phyloP scores from a whole-genome alignment of 225 moss, liverwort and hornwort genomes.

The Straminergon stramineum region DNA sequence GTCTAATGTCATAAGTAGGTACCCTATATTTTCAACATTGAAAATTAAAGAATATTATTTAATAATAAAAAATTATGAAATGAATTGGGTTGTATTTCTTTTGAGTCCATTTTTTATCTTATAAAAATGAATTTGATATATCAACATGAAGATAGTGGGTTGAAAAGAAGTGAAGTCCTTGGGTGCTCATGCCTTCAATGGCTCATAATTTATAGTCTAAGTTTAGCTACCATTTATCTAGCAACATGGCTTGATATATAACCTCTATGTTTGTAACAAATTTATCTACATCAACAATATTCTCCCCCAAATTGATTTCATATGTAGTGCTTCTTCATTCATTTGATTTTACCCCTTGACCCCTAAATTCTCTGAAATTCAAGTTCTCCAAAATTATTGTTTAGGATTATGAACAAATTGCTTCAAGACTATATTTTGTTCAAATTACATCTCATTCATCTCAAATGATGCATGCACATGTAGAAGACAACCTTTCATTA shows the following conservation, averaged over 20 bases:
- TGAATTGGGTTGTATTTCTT: not conserved
- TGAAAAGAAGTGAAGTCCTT: not conserved
- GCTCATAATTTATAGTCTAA: not conserved
- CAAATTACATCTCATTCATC: not conserved
- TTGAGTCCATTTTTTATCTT: not conserved
- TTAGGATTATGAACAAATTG: not conserved
- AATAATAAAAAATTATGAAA: not conserved
- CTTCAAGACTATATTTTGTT: not conserved
- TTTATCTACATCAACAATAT: rapidly evolving
- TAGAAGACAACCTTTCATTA: not conserved
- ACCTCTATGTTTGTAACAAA: not conserved
- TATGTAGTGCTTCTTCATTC: not conserved
- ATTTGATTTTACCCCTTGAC: not conserved
- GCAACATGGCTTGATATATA: not conserved
- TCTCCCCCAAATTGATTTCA: not conserved
- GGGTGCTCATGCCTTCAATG: not conserved
- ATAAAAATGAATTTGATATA: not conserved
- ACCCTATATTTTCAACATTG: not conserved
- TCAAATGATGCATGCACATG: not conserved
- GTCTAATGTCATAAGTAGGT: not conserved
- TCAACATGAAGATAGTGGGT: not conserved
- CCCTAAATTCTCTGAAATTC: not conserved
- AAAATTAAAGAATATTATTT: not conserved
- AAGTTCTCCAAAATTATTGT: not conserved
- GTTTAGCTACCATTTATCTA: not conserved